A percentile compares a stretch with the other conserved stretches of the same genome.
Conservation (phyloP, 306 rosid genomes). For the Potentilla sterilis region DNA sequence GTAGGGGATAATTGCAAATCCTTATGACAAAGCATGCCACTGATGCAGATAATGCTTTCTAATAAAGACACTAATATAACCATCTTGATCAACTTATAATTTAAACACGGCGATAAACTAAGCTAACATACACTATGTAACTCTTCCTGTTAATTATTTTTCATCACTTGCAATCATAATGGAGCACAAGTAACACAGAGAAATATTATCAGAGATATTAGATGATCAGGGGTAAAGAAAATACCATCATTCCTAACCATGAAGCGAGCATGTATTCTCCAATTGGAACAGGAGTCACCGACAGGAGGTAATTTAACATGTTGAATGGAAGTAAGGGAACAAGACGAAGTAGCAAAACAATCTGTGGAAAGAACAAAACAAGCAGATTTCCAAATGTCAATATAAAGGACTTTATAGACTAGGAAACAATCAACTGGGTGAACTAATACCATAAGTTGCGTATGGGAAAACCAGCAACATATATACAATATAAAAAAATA, state of each 20-base stretch:
- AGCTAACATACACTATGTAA: neutral
- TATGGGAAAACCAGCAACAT: neutral
- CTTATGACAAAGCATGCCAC: neutral
- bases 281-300: slow-evolving; percentile 87
- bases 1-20: neutral
- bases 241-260: slow-evolving; percentile 99
- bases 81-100: neutral
- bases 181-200: neutral
- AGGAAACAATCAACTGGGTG: slow-evolving; percentile 8
- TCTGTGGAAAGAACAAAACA: slow-evolving; percentile 45
- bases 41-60: neutral
- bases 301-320: slow-evolving; percentile 84
- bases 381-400: neutral
- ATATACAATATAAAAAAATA: slow-evolving; percentile 2
- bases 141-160: neutral
- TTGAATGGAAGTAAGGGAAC: slow-evolving; percentile 94
- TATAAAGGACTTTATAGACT: neutral
- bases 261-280: slow-evolving; percentile 89
- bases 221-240: slow-evolving; percentile 32
- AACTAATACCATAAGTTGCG: neutral
- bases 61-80: neutral
- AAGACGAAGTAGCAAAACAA: slow-evolving; percentile 85
- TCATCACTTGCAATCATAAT: neutral
- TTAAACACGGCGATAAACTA: neutral
- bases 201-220: neutral